Base-by-base conservation (phyloP, 192 early-diverging fungal species). In the Gryganskiella cystojenkinii region DNA sequence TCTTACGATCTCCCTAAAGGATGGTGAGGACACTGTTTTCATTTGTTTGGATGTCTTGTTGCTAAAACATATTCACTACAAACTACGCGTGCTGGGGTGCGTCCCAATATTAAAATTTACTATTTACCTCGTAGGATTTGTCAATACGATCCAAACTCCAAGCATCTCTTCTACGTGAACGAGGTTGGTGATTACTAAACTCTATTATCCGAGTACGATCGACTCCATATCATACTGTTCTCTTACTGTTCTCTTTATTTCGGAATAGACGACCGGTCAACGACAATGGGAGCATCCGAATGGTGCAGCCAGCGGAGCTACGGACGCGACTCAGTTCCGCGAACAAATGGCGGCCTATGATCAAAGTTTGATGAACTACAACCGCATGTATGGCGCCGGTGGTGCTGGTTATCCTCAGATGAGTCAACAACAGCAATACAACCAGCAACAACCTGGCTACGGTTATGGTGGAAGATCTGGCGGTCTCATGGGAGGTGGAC, bases 231-330 rank as follows among this genome's bases (percentile, higher is more conserved):
- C n/a, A n/a, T n/a, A n/a, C n/a, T n/a, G n/a, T n/a, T n/a, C n/a
- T n/a, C n/a, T n/a, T n/a, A n/a, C n/a, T n/a, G n/a, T n/a, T n/a
- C n/a, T n/a, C n/a, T n/a, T n/a, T n/a, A n/a, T n/a, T n/a, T n/a
- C n/a, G n/a, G n/a, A n/a, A n/a, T n/a, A n/a, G n/a, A n/a, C 56
- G 9, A 60, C 71, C 15, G 63, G 63, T 22, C 14, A 44, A 15
- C 25, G 71, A 3, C 62, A 64, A 44, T 73, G 71, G 71, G 63
- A 73, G 14, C 71, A 73, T 30, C 71, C 71, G 10, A 44, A 47
- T 19, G 71, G 71, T 8, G 8, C 46, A 6, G 22, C 30, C 25
- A 22, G 34, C 8, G 35, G 42, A 0, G 47, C 47, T 3, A 58
- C 50, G n/a, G 71, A 73, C 22, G 55, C 71, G 17, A 20, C 71